Evolutionary conservation across 2,329 filamentous ascomycete species (phyloP).

Genomic region (Zelopaecilomyces penicillatus): DNA sequence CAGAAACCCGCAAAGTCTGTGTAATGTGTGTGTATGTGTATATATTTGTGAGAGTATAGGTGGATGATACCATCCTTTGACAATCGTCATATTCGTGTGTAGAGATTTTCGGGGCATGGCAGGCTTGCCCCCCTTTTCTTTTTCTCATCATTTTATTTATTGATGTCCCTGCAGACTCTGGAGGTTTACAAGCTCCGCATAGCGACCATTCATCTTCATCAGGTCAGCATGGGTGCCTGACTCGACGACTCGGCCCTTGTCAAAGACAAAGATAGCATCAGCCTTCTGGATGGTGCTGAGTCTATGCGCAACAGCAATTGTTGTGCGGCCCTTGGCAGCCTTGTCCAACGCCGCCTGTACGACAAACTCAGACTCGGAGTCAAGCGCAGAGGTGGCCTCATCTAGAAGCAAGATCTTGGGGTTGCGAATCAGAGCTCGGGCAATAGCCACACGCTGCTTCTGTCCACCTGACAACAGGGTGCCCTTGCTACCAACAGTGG

Average conservation of each 20-base stretch:
- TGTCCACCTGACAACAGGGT: slow-evolving; percentile 81
- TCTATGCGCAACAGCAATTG: slow-evolving; percentile 88
- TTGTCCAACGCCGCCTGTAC: slow-evolving; percentile 75
- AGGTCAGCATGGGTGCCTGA: slow-evolving; percentile 69
- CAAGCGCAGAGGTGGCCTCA: slow-evolving; percentile 71
- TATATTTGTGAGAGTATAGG: too few species aligned
- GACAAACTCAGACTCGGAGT: slow-evolving; percentile 68
- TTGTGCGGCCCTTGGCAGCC: slow-evolving; percentile 76
- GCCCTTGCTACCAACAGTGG: slow-evolving; percentile 80
- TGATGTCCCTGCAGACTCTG: slow-evolving; percentile 49
- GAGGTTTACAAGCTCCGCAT: slow-evolving; percentile 70
- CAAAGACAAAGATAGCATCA: slow-evolving; percentile 94
- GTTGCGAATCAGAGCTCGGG: slow-evolving; percentile 80
- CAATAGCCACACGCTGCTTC: slow-evolving; percentile 91
- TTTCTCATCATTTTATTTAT: too few species aligned
- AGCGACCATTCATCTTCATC: slow-evolving; percentile 61
- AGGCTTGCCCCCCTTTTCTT: too few species aligned
- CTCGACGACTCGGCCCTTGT: slow-evolving; percentile 80
- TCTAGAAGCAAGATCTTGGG: slow-evolving; percentile 80
- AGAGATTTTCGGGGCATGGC: too few species aligned
- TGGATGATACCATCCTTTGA: too few species aligned
- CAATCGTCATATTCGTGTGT: too few species aligned
- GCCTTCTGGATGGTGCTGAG: slow-evolving; percentile 91
- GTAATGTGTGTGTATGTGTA: too few species aligned
- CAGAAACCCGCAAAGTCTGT: too few species aligned